phyloP scores from a whole-genome alignment of 306 rosid genomes.

The Medicago arabica region DNA sequence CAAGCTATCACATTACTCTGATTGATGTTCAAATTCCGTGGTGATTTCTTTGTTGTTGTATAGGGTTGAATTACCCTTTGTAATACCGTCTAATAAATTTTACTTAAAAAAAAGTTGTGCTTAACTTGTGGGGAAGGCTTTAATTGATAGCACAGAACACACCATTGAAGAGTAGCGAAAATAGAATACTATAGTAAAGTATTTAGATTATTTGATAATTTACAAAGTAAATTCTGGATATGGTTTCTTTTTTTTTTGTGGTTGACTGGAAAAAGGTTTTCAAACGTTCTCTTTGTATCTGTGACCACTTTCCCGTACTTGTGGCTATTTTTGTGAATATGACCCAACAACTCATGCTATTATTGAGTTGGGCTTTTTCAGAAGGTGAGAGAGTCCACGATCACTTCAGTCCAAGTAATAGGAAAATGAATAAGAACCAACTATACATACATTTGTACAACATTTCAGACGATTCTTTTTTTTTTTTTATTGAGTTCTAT shows the following conservation, averaged over 20 bases:
- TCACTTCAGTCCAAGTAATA: neutral
- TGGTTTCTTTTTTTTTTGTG: neutral
- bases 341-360: constrained; percentile 23
- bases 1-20: too few species aligned
- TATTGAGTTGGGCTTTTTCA: constrained; percentile 14
- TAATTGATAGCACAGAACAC: too few species aligned
- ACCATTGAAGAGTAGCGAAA: too few species aligned
- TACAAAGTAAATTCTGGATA: neutral
- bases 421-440: neutral
- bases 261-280: neutral
- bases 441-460: too few species aligned
- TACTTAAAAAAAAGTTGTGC: too few species aligned
- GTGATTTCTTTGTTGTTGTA: too few species aligned
- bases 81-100: too few species aligned
- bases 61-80: too few species aligned
- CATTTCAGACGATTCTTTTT: too few species aligned
- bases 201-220: neutral
- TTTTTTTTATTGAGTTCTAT: too few species aligned
- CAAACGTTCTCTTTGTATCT: constrained; percentile 6
- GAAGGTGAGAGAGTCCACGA: constrained; percentile 1
- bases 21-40: too few species aligned
- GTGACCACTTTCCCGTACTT: neutral
- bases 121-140: too few species aligned
- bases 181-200: neutral
- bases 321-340: constrained; percentile 8